These are phyloP conservation scores for Plasmodium knowlesi DNA, from an alignment of 169 alveolate genomes.

Conservation along the genomic window DNA sequence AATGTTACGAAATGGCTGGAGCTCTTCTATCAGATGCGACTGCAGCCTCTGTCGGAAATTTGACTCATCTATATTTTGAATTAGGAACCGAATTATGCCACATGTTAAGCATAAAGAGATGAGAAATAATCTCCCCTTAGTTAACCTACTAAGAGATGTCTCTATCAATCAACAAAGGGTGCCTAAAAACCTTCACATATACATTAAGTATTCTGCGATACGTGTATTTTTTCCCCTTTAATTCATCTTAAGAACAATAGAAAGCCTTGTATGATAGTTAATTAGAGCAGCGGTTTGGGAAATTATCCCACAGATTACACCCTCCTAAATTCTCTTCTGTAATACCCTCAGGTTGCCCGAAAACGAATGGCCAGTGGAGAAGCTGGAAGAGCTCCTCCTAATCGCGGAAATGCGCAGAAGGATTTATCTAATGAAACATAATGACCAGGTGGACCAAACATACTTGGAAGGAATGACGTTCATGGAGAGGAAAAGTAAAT, in stretches of 20 bases:
- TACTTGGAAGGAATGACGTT: conserved; percentile 71
- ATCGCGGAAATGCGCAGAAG: conserved; percentile 84
- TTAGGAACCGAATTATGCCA: conserved; percentile 83
- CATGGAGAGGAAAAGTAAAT: conserved; percentile 70
- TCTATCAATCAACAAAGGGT: background rate
- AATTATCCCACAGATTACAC: background rate
- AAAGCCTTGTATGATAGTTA: background rate
- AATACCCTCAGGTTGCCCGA: conserved; percentile 82
- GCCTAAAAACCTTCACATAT: background rate
- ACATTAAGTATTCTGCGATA: background rate
- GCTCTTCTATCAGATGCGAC: conserved; percentile 86
- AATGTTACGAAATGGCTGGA: conserved; percentile 81
- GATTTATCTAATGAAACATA: conserved; percentile 75
- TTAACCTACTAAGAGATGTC: background rate
- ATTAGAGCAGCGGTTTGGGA: background rate
- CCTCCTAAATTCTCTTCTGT: background rate
- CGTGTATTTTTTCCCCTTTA: background rate
- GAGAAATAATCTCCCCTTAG: background rate
- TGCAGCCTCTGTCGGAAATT: conserved; percentile 83
- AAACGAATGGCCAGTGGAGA: conserved; percentile 88
- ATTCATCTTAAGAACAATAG: background rate
- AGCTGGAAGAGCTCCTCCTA: conserved; percentile 77
- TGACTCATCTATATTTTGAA: conserved; percentile 82
- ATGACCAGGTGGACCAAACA: conserved; percentile 72
- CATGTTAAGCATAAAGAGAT: conserved; percentile 62